Evolutionary conservation across 805 yeast species (phyloP), one percentile per base, ranked within the genome.

Genomic region (Cyberlindnera misumaiensis): DNA sequence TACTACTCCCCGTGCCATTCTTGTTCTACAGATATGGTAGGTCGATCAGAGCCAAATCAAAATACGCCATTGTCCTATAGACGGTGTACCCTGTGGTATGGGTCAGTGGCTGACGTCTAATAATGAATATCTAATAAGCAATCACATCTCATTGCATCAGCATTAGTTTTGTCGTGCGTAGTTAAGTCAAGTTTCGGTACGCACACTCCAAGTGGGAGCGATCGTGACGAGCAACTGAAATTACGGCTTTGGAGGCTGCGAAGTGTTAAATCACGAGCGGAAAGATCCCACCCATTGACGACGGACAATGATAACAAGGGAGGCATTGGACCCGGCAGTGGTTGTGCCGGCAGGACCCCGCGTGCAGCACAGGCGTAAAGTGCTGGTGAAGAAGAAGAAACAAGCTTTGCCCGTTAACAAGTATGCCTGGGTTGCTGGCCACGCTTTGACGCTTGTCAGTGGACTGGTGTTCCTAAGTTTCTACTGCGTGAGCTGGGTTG

Each of bases 1-100:
- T 62, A 2, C 53, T 85, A 62, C 59, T 73, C 20, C 83, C 87
- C 0, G 84, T 83, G 38, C 94, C 95, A 10, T 53, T 83, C 40
- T 53, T 79, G 35, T 82, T 84, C 55, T 65, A 68, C 59, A 68
- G 59, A 38, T 84, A 61, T 55, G 89, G 89, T 48, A 66, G 67
- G 46, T 35, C 42, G 30, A 64, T 82, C 33, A 73, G 89, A 64
- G 53, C 60, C 32, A 71, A 56, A 48, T 77, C 86, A 32, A 75
- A 75, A 52, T 80, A 61, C 51, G 84, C 85, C 2, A 68, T 66
- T 43, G 66, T 44, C 20, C 39, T 50, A 15, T 38, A 28, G 33
- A 20, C 8, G 5, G 24, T 20, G 24, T 20, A 6, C 24, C 24
- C 24, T 20, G n/a, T n/a, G n/a, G n/a, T n/a, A n/a, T n/a, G n/a